Evolutionary conservation across 495 filamentous ascomycete genomes (phyloP).

Genomic region (Cercophora scortea): DNA sequence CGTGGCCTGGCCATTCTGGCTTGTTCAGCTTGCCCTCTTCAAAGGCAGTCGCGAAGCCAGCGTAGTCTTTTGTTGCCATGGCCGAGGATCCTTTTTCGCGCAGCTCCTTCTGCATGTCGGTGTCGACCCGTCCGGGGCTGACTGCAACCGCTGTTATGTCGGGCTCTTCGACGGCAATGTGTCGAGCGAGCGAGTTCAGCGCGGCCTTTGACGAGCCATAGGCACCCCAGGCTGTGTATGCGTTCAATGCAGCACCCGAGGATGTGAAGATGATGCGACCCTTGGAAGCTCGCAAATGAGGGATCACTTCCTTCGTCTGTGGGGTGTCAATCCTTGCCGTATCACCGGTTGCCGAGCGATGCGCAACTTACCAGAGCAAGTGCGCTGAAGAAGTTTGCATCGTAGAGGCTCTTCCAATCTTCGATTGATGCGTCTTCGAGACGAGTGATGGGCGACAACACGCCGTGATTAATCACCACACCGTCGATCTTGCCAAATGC

Average conservation of each 20-base stretch:
- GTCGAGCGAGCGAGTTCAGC: slow-evolving; percentile 70
- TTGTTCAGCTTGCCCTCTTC: slow-evolving; percentile 64
- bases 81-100: slow-evolving; percentile 55
- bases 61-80: slow-evolving; percentile 58
- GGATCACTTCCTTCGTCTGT: slow-evolving; percentile 67
- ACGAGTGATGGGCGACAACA: slow-evolving; percentile 67
- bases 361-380: slow-evolving; percentile 59
- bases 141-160: slow-evolving; percentile 62
- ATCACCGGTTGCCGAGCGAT: not conserved
- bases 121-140: slow-evolving; percentile 81
- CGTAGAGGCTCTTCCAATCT: slow-evolving; percentile 70
- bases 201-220: slow-evolving; percentile 89
- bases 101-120: slow-evolving; percentile 84
- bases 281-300: slow-evolving; percentile 58
- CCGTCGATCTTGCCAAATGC: slow-evolving; percentile 70
- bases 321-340: not conserved
- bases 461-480: slow-evolving; percentile 81
- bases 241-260: slow-evolving; percentile 61
- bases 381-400: slow-evolving; percentile 76
- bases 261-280: slow-evolving; percentile 69
- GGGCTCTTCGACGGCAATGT: slow-evolving; percentile 72
- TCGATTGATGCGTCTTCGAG: slow-evolving; percentile 55
- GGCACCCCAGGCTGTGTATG: slow-evolving; percentile 65
- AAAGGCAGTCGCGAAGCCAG: slow-evolving; percentile 58
- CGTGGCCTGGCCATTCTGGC: slow-evolving; percentile 77